A percentile compares a stretch with the other conserved stretches of the same genome.
Conservation (phyloP, 495 filamentous ascomycete species). For the Podospora australis region DNA sequence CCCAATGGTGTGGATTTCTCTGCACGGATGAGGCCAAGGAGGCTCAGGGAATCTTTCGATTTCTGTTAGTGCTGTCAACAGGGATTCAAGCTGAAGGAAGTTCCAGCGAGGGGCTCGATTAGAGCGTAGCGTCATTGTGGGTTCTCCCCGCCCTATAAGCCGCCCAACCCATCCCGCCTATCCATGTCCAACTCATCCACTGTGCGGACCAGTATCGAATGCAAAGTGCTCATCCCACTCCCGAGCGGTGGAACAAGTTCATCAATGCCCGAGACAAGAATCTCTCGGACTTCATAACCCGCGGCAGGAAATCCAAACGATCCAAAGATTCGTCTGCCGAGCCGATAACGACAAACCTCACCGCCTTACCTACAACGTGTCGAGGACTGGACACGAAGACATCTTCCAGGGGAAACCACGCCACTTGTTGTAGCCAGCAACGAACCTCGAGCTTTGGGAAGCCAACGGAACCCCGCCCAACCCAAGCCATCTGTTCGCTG, state of each 20-base stretch:
- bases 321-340: too few species aligned
- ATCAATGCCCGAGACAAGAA: not conserved
- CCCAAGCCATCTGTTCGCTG: not conserved
- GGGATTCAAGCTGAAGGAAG: too few species aligned
- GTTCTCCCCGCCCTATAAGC: slow-evolving; percentile 1
- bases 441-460: not conserved
- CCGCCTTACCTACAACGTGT: not conserved
- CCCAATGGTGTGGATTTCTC: too few species aligned
- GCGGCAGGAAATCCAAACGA: too few species aligned
- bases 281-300: not conserved
- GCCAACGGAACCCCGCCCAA: not conserved
- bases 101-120: too few species aligned
- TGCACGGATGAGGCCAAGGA: too few species aligned
- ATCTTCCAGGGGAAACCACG: not conserved
- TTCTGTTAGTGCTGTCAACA: too few species aligned
- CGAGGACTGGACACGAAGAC: not conserved
- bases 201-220: too few species aligned
- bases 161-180: not conserved
- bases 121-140: not conserved
- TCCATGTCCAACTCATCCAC: not conserved
- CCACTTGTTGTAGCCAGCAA: not conserved
- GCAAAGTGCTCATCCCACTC: not conserved
- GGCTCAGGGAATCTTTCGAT: too few species aligned
- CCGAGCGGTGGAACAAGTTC: not conserved
- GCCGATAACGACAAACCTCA: too few species aligned